A percentile compares a stretch with the other conserved stretches of the same genome.
phyloP scores from a whole-genome alignment of 2,329 filamentous ascomycete species.

The Fusarium guadeloupense region DNA sequence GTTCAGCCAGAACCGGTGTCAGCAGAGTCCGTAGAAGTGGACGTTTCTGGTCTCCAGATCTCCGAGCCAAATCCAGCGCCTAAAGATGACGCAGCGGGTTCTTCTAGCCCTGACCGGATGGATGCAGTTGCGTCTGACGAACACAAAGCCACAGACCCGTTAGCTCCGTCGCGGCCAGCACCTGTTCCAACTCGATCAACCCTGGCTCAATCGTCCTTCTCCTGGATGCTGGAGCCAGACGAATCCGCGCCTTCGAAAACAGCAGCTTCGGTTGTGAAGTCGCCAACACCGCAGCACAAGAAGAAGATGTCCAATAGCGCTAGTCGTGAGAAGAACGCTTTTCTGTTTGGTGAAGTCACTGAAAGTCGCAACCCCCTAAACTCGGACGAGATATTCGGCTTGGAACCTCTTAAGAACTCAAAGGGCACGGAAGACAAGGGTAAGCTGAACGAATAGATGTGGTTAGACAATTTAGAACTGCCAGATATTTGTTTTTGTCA shows the following conservation, averaged over 20 bases:
- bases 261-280: conserved; percentile 39
- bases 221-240: conserved; percentile 78
- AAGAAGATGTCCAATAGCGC: conserved; percentile 56
- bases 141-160: conserved; percentile 7
- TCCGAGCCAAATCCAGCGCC: conserved; percentile 8
- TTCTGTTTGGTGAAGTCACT: conserved; percentile 66
- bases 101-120: conserved; percentile 27
- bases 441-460: not conserved
- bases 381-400: conserved; percentile 63
- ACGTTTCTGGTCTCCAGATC: conserved; percentile 36
- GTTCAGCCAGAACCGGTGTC: conserved; percentile 25
- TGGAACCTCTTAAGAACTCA: conserved; percentile 57
- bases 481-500: not conserved
- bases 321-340: conserved; percentile 65
- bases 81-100: conserved; percentile 3
- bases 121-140: conserved; percentile 33
- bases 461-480: not conserved
- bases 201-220: conserved; percentile 78
- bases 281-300: conserved; percentile 49
- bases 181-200: conserved; percentile 69
- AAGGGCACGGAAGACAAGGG: conserved; percentile 31
- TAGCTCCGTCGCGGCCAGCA: conserved; percentile 34
- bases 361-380: conserved; percentile 50
- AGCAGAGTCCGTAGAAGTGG: conserved; percentile 7
- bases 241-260: conserved; percentile 44